Base-by-base conservation (phyloP, 352 stramenopile species). In the Globisporangium carolinianum region DNA sequence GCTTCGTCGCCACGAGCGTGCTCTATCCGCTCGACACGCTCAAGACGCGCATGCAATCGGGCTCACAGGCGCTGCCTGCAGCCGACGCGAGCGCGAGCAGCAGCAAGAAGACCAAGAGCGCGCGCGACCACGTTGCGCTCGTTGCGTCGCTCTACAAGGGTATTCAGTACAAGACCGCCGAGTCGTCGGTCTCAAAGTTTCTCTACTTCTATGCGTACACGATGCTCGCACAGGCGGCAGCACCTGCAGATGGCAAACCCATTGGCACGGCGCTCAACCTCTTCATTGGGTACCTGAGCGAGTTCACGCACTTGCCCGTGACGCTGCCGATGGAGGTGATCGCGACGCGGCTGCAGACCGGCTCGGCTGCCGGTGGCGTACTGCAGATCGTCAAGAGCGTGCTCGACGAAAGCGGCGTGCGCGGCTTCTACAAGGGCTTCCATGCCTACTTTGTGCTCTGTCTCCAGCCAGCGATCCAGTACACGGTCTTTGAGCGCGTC, bases 391-490 rank as follows among this genome's bases (percentile, higher is more conserved):
- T 91, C 17, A 67, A 77, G 46, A 66, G 57, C 5, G 81, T 92
- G 60, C 65, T 87, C n/a, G 75, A 82, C 45, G 78, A 94, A 46
- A 88, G 71, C 64, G 79, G 82, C 18, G 46, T 79, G 11, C 65
- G 57, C 0, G 85, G 81, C 24, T 89, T 96, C 54, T 96, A 96
- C 76, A 93, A 93, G 57, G 86, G 86, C 15, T 80, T 96, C 43
- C 72, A 82, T n/a, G 86, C 94, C 6, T 98, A 97, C 68, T 94
- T 94, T 58, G 87, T 98, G 46, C 79, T 99, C 17, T 98, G 95
- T 68, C 71, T 99, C 52, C 97, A 99, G 76, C 96, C 96, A 10
- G 95, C 96, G 12, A 97, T 99, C 63, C 95, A 98, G 65, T 98
- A 98, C 69, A 98, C 95, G 12, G 84, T 98, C 24, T 99, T 98